Percentiles rank a stretch among this genome's conserved stretches.
phyloP scores from a whole-genome alignment of 148 eudicot genomes.

The Rhododendron ovatum region DNA sequence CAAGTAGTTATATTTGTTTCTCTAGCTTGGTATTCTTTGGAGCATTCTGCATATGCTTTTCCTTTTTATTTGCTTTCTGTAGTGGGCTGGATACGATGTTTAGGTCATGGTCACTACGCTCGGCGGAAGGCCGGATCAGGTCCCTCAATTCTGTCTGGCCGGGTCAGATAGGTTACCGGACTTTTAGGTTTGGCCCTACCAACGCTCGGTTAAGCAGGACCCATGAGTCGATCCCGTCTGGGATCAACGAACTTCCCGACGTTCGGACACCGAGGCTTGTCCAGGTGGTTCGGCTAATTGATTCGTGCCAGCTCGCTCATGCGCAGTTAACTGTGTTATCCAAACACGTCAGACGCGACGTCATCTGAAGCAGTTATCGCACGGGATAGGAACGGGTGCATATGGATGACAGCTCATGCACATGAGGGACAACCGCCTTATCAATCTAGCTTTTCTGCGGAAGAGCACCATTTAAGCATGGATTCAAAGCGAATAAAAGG shows the following conservation, averaged over 20 bases:
- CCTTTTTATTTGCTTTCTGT: neutral
- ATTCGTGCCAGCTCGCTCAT: neutral
- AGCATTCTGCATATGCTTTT: neutral
- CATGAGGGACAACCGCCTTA: too few relatives aligned
- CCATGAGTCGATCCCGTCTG: neutral
- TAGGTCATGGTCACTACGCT: neutral
- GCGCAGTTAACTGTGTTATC: neutral
- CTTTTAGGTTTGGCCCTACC: neutral
- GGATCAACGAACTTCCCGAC: neutral
- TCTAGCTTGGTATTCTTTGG: neutral
- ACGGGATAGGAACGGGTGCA: neutral
- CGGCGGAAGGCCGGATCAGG: neutral
- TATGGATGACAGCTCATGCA: neutral
- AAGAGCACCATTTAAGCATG: too few relatives aligned
- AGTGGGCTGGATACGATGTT: neutral
- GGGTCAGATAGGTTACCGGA: neutral
- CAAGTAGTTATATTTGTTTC: neutral
- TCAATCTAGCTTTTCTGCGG: too few relatives aligned
- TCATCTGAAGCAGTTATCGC: neutral
- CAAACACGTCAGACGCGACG: too few relatives aligned
- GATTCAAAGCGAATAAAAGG: too few relatives aligned
- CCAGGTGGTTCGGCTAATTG: neutral
- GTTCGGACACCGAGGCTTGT: neutral
- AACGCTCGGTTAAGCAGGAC: neutral
- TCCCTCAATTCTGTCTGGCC: neutral